Conservation (phyloP, 2,329 filamentous ascomycete genomes). For the Metarhizium sp. region DNA sequence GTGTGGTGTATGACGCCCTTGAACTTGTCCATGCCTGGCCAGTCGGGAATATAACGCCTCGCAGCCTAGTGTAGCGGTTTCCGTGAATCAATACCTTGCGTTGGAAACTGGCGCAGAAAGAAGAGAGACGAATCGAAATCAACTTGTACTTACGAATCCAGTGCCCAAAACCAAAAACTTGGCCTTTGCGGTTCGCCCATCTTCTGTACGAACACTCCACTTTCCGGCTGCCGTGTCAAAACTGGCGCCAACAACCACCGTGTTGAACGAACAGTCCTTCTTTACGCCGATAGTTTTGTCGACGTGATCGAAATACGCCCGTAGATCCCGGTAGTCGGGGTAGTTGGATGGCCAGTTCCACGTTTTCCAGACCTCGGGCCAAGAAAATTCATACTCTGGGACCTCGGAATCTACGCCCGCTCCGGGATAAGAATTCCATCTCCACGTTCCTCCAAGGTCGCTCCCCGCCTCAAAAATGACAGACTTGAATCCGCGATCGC, state of each 20-base stretch:
- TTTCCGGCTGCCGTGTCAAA: constrained; percentile 37
- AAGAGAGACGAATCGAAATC: not conserved
- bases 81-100: not conserved
- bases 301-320: constrained; percentile 49
- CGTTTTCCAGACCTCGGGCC: constrained; percentile 40
- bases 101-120: not conserved
- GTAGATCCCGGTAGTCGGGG: constrained; percentile 41
- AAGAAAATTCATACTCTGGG: constrained; percentile 43
- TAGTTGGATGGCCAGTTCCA: constrained; percentile 50
- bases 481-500: constrained; percentile 36
- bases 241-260: constrained; percentile 40
- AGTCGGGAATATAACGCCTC: constrained; percentile 51
- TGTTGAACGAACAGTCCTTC: constrained; percentile 49
- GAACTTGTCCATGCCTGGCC: constrained; percentile 50
- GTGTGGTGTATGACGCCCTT: constrained; percentile 50
- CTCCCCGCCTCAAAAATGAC: constrained; percentile 44
- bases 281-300: constrained; percentile 44
- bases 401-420: constrained; percentile 44
- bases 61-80: constrained; percentile 29
- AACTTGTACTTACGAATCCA: constrained; percentile 32
- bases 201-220: constrained; percentile 40
- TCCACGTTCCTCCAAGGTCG: constrained; percentile 44
- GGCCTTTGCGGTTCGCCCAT: constrained; percentile 39
- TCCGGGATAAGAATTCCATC: constrained; percentile 48
- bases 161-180: constrained; percentile 44